These are phyloP conservation scores for Pseudogymnoascus sp. DNA, from an alignment of 2,329 filamentous ascomycete species.

Conservation along the genomic window DNA sequence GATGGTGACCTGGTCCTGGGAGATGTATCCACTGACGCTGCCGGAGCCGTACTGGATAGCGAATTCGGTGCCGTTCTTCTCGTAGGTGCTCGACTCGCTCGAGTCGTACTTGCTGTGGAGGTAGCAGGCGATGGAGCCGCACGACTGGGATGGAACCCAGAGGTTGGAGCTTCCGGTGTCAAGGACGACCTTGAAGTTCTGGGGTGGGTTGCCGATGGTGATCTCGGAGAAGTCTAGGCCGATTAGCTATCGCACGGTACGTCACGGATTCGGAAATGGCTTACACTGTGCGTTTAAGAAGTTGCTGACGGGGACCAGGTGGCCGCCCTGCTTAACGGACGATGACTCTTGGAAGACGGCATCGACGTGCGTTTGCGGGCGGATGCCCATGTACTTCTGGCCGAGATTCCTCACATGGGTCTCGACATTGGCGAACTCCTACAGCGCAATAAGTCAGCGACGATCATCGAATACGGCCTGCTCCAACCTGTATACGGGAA, in stretches of 20 bases:
- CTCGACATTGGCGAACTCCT: constrained; percentile 73
- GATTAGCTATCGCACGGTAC: constrained; percentile 12
- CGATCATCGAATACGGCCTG: constrained; percentile 8
- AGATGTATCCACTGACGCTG: constrained; percentile 87
- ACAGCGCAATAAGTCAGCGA: constrained; percentile 17
- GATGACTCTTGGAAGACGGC: constrained; percentile 68
- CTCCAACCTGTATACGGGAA: background rate
- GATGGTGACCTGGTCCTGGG: constrained; percentile 76
- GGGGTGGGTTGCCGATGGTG: constrained; percentile 79
- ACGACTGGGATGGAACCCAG: constrained; percentile 89
- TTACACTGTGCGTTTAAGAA: constrained; percentile 98
- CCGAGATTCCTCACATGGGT: constrained; percentile 73
- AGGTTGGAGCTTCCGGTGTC: constrained; percentile 98
- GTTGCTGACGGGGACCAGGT: constrained; percentile 87
- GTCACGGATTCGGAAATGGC: constrained; percentile 27
- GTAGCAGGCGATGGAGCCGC: constrained; percentile 95
- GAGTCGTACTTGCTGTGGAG: constrained; percentile 96
- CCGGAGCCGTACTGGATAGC: constrained; percentile 95
- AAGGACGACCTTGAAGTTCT: constrained; percentile 96
- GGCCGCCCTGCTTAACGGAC: constrained; percentile 55
- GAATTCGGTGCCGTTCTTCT: constrained; percentile 87
- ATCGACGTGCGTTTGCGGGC: constrained; percentile 59
- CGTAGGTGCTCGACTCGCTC: constrained; percentile 77
- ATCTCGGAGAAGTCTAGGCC: constrained; percentile 92
- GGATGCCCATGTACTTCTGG: constrained; percentile 92